Evolutionary conservation across 2,329 filamentous ascomycete genomes (phyloP).

Genomic region (Ampelomyces quisqualis): DNA sequence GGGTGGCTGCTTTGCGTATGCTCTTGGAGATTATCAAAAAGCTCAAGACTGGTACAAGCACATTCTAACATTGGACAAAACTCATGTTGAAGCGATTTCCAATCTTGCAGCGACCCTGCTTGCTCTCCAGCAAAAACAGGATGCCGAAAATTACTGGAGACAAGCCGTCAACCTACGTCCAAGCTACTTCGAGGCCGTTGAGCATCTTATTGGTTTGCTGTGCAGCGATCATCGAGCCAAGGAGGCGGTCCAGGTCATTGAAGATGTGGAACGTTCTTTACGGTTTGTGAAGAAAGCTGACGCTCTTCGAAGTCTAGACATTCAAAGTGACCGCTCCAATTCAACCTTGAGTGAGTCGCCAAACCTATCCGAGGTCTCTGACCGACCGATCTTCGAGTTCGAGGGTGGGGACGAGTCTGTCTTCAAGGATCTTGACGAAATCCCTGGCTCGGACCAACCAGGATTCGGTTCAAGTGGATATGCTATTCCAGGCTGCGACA

Average conservation of each 20-base stretch:
- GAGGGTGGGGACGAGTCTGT: constrained; percentile 48
- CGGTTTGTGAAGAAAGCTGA: constrained; percentile 52
- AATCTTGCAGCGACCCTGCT: constrained; percentile 89
- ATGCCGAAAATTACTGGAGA: constrained; percentile 84
- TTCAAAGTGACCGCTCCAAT: constrained; percentile 61
- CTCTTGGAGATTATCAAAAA: constrained; percentile 78
- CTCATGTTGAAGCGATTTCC: constrained; percentile 87
- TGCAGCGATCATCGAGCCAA: constrained; percentile 77
- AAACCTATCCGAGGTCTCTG: constrained; percentile 57
- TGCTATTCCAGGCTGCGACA: constrained; percentile 78
- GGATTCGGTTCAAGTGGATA: constrained; percentile 81
- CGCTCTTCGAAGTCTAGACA: constrained; percentile 53
- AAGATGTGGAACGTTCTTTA: constrained; percentile 75
- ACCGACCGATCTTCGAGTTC: constrained; percentile 57
- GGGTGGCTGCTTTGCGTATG: constrained; percentile 89
- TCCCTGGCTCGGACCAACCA: constrained; percentile 47
- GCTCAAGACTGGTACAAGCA: constrained; percentile 73
- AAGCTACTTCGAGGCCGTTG: constrained; percentile 89
- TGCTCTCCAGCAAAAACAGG: constrained; percentile 75
- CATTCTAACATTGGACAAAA: constrained; percentile 60
- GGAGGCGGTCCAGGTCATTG: constrained; percentile 85
- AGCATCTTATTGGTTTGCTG: constrained; percentile 86
- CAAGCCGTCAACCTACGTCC: constrained; percentile 80
- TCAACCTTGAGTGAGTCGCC: constrained; percentile 59
- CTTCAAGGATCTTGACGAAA: constrained; percentile 43